Conservation (phyloP, 2,329 filamentous ascomycete genomes). For the Chrysoporthe deuterocubensis region DNA sequence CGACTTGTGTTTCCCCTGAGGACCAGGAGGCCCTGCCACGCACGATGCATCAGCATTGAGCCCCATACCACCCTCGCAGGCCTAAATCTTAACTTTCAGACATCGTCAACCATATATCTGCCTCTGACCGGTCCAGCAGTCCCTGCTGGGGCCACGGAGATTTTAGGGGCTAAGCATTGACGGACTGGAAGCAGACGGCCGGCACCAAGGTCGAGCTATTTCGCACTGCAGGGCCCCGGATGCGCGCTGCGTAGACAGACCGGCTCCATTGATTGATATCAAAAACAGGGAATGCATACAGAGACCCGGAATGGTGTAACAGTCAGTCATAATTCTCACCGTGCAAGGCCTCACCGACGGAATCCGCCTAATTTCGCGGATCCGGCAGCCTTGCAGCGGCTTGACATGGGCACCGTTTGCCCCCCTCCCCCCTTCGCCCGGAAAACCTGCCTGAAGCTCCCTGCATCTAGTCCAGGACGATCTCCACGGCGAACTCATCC, state of each 20-base stretch:
- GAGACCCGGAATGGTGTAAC: too few species aligned
- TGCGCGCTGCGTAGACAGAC: background rate
- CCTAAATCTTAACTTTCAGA: background rate
- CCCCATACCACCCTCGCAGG: background rate
- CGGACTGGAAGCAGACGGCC: background rate
- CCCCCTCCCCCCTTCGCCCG: too few species aligned
- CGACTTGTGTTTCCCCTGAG: background rate
- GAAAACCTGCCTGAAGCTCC: background rate
- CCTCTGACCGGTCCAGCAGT: background rate
- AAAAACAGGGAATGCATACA: background rate
- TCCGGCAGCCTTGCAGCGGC: background rate
- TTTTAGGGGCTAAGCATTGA: background rate
- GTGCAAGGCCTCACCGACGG: background rate
- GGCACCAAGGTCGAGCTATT: background rate
- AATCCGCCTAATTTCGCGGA: slow-evolving; percentile 10
- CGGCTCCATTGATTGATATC: background rate
- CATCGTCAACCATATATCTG: background rate
- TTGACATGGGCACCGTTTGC: background rate
- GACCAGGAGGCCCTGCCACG: too few species aligned
- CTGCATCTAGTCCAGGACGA: slow-evolving; percentile 45
- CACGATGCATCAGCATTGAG: background rate
- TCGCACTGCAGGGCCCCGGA: background rate
- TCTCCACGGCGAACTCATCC: slow-evolving; percentile 48
- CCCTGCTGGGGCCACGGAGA: background rate
- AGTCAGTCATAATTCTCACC: too few species aligned